A percentile compares a stretch with the other conserved stretches of the same genome.
Conservation (phyloP, 768 basidiomycete species). For the Boletus patriciae region DNA sequence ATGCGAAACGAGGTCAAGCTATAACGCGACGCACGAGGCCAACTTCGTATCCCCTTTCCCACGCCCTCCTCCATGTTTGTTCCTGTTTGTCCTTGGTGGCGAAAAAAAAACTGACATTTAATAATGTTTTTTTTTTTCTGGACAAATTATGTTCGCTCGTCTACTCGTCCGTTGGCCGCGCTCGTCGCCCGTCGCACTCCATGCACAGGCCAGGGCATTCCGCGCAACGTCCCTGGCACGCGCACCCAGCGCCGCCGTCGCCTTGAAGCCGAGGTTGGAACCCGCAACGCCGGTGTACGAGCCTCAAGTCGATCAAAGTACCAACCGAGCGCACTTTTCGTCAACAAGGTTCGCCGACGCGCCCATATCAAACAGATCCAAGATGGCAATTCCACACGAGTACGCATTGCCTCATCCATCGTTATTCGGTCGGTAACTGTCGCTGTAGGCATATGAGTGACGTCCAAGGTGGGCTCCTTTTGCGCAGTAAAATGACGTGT, state of each 20-base stretch:
- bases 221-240: slow-evolving; percentile 8
- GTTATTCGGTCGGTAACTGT: slow-evolving; percentile 4
- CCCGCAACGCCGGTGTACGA: not conserved
- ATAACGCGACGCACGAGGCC: slow-evolving; percentile 30
- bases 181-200: slow-evolving; percentile 9
- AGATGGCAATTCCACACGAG: slow-evolving; percentile 45
- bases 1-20: slow-evolving; percentile 18
- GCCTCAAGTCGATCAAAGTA: slow-evolving; percentile 13
- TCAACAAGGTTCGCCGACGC: slow-evolving; percentile 30
- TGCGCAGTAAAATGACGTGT: not conserved
- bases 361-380: slow-evolving; percentile 41
- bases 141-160: slow-evolving; percentile 24
- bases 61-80: slow-evolving; percentile 20
- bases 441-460: slow-evolving; percentile 44
- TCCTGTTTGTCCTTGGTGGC: slow-evolving; percentile 22
- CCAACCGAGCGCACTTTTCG: slow-evolving; percentile 31
- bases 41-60: slow-evolving; percentile 21
- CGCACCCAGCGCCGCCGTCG: slow-evolving; percentile 9
- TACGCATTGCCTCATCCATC: slow-evolving; percentile 24
- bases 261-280: slow-evolving; percentile 10
- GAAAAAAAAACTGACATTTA: not conserved
- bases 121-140: not conserved
- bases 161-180: slow-evolving; percentile 26
- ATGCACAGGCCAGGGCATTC: slow-evolving; percentile 16
- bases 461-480: slow-evolving; percentile 41